phyloP scores from a whole-genome alignment of 1,284 basidiomycete species.

The Heliocybe sulcata region DNA sequence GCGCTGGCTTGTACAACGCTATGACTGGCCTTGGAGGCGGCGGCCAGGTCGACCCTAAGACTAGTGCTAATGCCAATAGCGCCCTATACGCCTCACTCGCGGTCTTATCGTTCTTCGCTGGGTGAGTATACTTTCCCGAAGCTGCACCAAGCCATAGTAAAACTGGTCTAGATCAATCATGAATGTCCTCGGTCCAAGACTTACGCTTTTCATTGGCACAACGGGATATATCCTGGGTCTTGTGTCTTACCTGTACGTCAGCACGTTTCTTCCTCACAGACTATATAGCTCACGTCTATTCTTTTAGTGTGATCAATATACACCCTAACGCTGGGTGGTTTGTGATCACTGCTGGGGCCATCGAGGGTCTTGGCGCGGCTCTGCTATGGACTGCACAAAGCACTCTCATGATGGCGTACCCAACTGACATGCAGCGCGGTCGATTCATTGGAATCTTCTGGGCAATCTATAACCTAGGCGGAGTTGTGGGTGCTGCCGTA shows the following conservation, averaged over 20 bases:
- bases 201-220: constrained; percentile 2
- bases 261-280: not conserved
- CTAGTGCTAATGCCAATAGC: not conserved
- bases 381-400: constrained; percentile 1
- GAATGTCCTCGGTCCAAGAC: not conserved
- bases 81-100: constrained; percentile 1
- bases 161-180: not conserved
- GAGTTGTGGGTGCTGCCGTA: constrained; percentile 56
- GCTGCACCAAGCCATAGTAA: constrained; percentile 23
- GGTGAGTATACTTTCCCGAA: not conserved
- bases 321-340: constrained; percentile 24
- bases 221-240: not conserved
- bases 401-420: constrained; percentile 1
- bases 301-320: not conserved
- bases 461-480: constrained; percentile 62
- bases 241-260: not conserved
- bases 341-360: constrained; percentile 45
- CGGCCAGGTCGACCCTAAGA: not conserved
- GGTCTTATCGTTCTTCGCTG: not conserved
- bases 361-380: constrained; percentile 4
- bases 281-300: not conserved
- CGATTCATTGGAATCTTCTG: constrained; percentile 70
- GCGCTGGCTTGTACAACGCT: constrained; percentile 2
- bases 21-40: not conserved
- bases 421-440: constrained; percentile 53